phyloP scores from a whole-genome alignment of 768 basidiomycete species.

The Lactarius trivialis region DNA sequence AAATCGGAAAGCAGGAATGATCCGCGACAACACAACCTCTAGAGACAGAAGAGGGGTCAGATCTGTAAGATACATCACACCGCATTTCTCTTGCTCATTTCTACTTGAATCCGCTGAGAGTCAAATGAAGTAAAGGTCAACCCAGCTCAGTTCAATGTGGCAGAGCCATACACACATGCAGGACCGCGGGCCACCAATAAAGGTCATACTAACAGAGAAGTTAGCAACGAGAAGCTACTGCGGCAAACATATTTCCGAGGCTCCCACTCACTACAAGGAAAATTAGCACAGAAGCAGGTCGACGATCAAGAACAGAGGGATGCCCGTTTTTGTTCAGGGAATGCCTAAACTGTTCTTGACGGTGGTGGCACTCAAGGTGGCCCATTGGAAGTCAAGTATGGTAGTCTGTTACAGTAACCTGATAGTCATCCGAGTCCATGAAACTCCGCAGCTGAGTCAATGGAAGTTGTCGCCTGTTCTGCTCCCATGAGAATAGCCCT shows the following conservation, averaged over 20 bases:
- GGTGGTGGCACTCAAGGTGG: too few relatives aligned
- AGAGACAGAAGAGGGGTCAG: conserved; percentile 24
- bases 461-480: background rate
- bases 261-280: background rate
- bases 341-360: too few relatives aligned
- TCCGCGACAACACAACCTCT: background rate
- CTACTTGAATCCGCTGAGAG: conserved; percentile 32
- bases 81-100: background rate
- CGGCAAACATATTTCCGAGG: conserved; percentile 5
- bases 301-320: too few relatives aligned
- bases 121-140: background rate
- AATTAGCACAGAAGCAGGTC: too few relatives aligned
- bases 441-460: background rate
- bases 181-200: background rate
- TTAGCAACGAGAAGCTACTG: background rate
- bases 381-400: too few relatives aligned
- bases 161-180: background rate
- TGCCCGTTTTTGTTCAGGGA: too few relatives aligned
- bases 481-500: background rate
- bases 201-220: background rate
- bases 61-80: conserved; percentile 29
- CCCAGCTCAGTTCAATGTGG: background rate
- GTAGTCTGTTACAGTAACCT: too few relatives aligned
- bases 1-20: background rate
- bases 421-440: too few relatives aligned